Evolutionary conservation across 306 rosid species (phyloP).

Genomic region (Acacia confusa): DNA sequence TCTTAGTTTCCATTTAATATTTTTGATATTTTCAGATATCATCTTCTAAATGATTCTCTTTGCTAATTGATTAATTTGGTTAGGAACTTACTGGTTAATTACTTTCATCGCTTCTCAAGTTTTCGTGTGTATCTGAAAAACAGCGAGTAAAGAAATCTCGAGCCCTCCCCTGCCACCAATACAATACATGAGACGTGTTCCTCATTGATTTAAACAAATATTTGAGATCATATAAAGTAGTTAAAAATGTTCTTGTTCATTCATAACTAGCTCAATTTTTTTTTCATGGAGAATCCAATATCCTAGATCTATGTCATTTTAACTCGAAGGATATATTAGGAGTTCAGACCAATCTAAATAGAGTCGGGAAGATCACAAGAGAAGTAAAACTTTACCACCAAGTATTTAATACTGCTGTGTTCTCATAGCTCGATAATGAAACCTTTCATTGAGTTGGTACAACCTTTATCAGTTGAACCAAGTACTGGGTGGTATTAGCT

Average conservation of each 20-base stretch:
- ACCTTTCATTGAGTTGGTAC: too few species aligned
- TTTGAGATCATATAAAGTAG: not conserved
- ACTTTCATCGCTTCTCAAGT: conserved; percentile 5
- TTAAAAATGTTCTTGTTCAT: not conserved
- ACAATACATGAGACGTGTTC: not conserved
- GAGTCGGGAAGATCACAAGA: too few species aligned
- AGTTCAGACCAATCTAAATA: too few species aligned
- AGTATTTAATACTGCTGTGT: too few species aligned
- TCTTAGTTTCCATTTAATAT: conserved; percentile 14
- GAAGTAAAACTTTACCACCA: too few species aligned
- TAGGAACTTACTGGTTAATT: not conserved
- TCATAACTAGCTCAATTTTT: not conserved
- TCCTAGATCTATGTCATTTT: too few species aligned
- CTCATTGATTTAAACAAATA: not conserved
- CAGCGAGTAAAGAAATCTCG: conserved; percentile 6
- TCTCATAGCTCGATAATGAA: too few species aligned
- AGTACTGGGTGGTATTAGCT: too few species aligned
- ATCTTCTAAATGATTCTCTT: conserved; percentile 20
- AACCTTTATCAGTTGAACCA: too few species aligned
- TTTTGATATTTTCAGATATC: not conserved
- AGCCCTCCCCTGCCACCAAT: not conserved
- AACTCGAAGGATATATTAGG: too few species aligned
- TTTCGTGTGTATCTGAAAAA: conserved; percentile 2
- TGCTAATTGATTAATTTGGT: not conserved
- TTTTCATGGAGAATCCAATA: too few species aligned